A percentile compares a stretch with the other conserved stretches of the same genome.
Evolutionary conservation across 768 basidiomycete genomes (phyloP).

Genomic region (Panus rudis): DNA sequence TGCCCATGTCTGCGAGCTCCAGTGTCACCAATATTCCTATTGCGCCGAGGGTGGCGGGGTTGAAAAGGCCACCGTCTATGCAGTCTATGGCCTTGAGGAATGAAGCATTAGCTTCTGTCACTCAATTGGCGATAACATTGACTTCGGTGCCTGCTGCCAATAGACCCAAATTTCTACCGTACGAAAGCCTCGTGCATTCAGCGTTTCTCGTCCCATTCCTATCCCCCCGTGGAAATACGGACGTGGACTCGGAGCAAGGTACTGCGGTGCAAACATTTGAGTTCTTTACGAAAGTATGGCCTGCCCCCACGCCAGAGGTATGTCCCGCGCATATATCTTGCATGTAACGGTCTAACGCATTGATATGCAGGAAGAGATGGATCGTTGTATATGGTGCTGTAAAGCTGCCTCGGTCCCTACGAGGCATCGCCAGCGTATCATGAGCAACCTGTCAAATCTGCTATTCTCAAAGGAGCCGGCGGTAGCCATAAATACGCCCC

Average conservation of each 20-base stretch:
- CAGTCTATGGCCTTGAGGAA: slow-evolving; percentile 24
- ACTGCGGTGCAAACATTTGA: slow-evolving; percentile 59
- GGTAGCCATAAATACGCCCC: slow-evolving; percentile 34
- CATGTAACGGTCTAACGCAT: neutral
- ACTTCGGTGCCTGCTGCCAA: slow-evolving; percentile 18
- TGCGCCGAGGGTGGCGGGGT: slow-evolving; percentile 26
- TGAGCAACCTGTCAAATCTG: slow-evolving; percentile 39
- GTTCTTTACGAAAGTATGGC: slow-evolving; percentile 50
- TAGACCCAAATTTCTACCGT: slow-evolving; percentile 36
- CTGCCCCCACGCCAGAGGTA: slow-evolving; percentile 46
- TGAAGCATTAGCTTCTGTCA: slow-evolving; percentile 31
- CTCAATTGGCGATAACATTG: slow-evolving; percentile 35
- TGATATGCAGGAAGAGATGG: slow-evolving; percentile 36
- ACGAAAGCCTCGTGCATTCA: slow-evolving; percentile 53
- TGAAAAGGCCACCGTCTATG: slow-evolving; percentile 39
- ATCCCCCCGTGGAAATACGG: slow-evolving; percentile 25
- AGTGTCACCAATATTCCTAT: slow-evolving; percentile 10
- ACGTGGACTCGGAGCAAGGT: slow-evolving; percentile 45
- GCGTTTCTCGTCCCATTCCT: slow-evolving; percentile 53
- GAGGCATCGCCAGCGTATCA: slow-evolving; percentile 39
- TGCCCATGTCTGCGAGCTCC: slow-evolving; percentile 10
- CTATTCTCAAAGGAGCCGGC: slow-evolving; percentile 39
- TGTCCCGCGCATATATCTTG: slow-evolving; percentile 9
- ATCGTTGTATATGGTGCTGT: slow-evolving; percentile 67
- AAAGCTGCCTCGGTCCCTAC: slow-evolving; percentile 46